Evolutionary conservation across 2,329 filamentous ascomycete genomes (phyloP).

Genomic region (Allantophomopsis cytisporea): DNA sequence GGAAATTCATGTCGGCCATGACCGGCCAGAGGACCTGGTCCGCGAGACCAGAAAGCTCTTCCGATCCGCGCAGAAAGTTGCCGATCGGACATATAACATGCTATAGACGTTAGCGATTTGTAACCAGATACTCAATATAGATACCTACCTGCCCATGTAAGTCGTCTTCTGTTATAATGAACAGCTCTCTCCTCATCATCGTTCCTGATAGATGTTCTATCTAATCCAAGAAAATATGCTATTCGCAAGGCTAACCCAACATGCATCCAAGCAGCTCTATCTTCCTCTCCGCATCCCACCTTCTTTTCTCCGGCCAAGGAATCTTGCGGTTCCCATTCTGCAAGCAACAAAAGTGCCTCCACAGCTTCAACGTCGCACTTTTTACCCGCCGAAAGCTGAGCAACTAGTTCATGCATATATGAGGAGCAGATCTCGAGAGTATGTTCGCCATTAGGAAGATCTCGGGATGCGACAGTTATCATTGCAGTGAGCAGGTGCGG

Average conservation of each 20-base stretch:
- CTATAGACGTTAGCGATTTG: constrained; percentile 9
- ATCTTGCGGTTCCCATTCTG: constrained; percentile 42
- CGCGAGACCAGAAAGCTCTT: constrained; percentile 59
- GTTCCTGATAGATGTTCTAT: constrained; percentile 50
- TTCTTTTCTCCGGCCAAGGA: constrained; percentile 19
- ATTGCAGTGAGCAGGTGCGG: constrained; percentile 55
- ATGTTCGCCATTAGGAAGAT: constrained; percentile 46
- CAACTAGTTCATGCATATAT: constrained; percentile 56
- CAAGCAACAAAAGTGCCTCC: constrained; percentile 52
- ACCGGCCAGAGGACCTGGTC: constrained; percentile 51
- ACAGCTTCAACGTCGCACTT: constrained; percentile 56
- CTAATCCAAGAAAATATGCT: constrained; percentile 57
- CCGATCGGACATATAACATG: constrained; percentile 45
- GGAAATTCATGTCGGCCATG: constrained; percentile 28
- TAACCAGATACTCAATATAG: constrained; percentile 5
- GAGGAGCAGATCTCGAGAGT: constrained; percentile 50
- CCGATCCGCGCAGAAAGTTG: constrained; percentile 57
- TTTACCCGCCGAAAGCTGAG: constrained; percentile 49
- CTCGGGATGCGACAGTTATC: constrained; percentile 54
- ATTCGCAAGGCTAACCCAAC: constrained; percentile 55
- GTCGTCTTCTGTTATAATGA: constrained; percentile 44
- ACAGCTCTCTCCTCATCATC: constrained; percentile 42
- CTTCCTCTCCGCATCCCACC: constrained; percentile 59
- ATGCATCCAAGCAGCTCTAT: constrained; percentile 64
- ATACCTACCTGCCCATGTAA: constrained; percentile 48